Evolutionary conservation across 192 early-diverging fungal genomes (phyloP).

Genomic region (Backusella tarrabulga): DNA sequence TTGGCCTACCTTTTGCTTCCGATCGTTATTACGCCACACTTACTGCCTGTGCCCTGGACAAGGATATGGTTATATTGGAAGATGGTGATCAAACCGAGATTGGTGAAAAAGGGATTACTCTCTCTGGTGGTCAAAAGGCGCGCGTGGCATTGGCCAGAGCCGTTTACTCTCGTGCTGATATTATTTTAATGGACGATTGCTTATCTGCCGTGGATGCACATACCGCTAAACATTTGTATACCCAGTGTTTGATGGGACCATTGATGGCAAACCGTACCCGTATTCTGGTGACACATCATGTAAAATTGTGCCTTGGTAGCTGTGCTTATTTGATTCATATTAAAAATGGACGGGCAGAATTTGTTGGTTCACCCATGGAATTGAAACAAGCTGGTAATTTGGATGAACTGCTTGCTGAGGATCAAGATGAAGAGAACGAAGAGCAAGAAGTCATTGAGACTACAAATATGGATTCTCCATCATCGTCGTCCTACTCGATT

Average conservation of each 20-base stretch:
- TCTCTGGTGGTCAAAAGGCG: constrained; percentile 39
- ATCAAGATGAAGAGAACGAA: constrained; percentile 5
- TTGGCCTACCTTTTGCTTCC: constrained; percentile 35
- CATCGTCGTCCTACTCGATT: neutral
- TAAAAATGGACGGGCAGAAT: too few relatives aligned
- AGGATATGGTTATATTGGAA: constrained; percentile 77
- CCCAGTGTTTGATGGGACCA: constrained; percentile 70
- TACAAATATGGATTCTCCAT: neutral
- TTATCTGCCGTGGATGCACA: constrained; percentile 87
- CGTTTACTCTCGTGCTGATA: constrained; percentile 69
- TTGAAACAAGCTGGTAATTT: too few relatives aligned
- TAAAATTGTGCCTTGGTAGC: constrained; percentile 50
- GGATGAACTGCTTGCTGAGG: constrained; percentile 21
- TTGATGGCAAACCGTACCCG: constrained; percentile 76
- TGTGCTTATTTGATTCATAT: too few relatives aligned
- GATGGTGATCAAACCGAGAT: constrained; percentile 79
- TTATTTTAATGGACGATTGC: constrained; percentile 82
- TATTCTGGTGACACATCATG: constrained; percentile 84
- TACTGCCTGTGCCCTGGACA: constrained; percentile 72
- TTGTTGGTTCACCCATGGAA: too few relatives aligned
- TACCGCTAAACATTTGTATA: constrained; percentile 79
- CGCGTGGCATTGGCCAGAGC: constrained; percentile 85
- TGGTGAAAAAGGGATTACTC: constrained; percentile 83
- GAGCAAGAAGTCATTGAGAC: neutral
- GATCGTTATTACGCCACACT: constrained; percentile 25